phyloP scores from a whole-genome alignment of 768 basidiomycete species.

The Rhodocollybia butyracea region DNA sequence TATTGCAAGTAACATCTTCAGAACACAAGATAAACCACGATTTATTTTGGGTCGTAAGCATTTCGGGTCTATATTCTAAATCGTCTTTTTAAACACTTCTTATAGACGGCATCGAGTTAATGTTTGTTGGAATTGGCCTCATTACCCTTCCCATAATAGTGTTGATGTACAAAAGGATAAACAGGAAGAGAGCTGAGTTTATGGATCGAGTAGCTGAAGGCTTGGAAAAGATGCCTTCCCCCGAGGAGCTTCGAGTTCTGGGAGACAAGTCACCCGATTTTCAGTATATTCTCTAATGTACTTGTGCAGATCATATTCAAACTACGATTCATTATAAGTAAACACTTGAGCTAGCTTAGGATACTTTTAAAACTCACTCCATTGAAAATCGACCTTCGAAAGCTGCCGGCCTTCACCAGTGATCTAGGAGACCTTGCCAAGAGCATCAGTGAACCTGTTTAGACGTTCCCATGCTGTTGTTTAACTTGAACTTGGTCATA shows the following conservation, averaged over 20 bases:
- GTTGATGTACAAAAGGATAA: constrained; percentile 52
- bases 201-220: constrained; percentile 8
- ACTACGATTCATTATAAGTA: no score
- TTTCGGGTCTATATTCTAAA: not conserved
- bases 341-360: no score
- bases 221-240: constrained; percentile 9
- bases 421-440: no score
- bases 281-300: constrained; percentile 10
- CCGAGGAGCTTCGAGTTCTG: constrained; percentile 12
- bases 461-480: no score
- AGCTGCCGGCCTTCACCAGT: no score
- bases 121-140: constrained; percentile 67
- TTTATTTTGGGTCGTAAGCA: constrained; percentile 62
- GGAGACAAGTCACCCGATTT: constrained; percentile 9
- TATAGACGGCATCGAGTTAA: constrained; percentile 60
- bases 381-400: no score
- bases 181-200: constrained; percentile 43
- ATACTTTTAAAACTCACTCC: no score
- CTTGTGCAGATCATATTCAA: no score
- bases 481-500: no score
- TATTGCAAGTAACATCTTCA: constrained; percentile 62
- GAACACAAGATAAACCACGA: constrained; percentile 54
- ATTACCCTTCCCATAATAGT: constrained; percentile 46
- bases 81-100: not conserved
- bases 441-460: no score